Percentiles rank a stretch among this genome's conserved stretches.
Conservation (phyloP, 2,329 filamentous ascomycete genomes). For the Aureobasidium sp. region DNA sequence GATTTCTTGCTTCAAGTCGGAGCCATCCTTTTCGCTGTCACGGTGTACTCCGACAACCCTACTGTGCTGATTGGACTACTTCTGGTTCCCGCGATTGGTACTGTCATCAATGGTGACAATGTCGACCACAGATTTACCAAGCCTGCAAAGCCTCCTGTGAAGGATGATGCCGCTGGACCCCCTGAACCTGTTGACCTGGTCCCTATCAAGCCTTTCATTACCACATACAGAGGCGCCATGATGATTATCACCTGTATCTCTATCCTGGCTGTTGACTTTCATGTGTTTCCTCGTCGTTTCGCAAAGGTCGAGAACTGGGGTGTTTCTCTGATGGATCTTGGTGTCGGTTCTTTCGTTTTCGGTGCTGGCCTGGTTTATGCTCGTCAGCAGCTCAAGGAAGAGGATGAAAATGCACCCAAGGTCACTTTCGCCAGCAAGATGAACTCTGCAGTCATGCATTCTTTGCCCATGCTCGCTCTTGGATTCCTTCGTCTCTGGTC, state of each 20-base stretch:
- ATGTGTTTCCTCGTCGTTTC: constrained; percentile 84
- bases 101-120: constrained; percentile 34
- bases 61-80: constrained; percentile 69
- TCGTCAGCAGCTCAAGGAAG: constrained; percentile 66
- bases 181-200: constrained; percentile 44
- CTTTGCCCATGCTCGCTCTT: constrained; percentile 71
- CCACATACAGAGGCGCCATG: constrained; percentile 85
- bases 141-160: constrained; percentile 20
- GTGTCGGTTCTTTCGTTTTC: constrained; percentile 96
- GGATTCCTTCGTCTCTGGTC: constrained; percentile 76
- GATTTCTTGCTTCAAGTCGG: constrained; percentile 86
- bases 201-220: constrained; percentile 85
- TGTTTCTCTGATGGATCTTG: constrained; percentile 96
- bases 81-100: constrained; percentile 56
- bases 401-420: constrained; percentile 27
- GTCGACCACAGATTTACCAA: constrained; percentile 17
- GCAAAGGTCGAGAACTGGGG: constrained; percentile 99
- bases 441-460: constrained; percentile 64
- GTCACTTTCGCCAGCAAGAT: constrained; percentile 54
- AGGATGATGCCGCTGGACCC: constrained; percentile 20
- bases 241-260: constrained; percentile 82
- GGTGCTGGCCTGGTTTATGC: constrained; percentile 87
- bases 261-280: constrained; percentile 96
- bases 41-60: constrained; percentile 71
- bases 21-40: constrained; percentile 75